Percentiles rank a stretch among this genome's conserved stretches.
Evolutionary conservation across 2,329 filamentous ascomycete species (phyloP).

Genomic region (Penicillium polonicum): DNA sequence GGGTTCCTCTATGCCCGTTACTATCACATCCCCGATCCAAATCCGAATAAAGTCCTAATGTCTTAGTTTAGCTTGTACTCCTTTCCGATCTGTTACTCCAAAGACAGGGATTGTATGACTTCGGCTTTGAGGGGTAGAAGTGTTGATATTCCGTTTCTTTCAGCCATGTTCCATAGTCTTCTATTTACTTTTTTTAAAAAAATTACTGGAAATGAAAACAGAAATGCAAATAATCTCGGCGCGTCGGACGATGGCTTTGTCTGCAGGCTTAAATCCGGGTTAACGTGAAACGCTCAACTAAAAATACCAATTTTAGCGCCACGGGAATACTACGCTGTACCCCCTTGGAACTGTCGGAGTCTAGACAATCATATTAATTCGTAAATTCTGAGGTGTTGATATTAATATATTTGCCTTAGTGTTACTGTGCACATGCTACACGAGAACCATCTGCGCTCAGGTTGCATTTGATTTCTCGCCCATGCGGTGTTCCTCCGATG

Average conservation of each 20-base stretch:
- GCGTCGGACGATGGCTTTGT: constrained; percentile 1
- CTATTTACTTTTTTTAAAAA: too few relatives aligned
- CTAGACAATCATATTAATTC: neutral
- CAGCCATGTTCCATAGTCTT: neutral
- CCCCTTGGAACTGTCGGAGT: neutral
- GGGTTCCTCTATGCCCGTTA: neutral
- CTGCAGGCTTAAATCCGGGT: neutral
- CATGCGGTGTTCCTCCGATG: neutral
- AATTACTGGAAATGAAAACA: neutral
- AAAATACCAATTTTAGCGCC: constrained; percentile 4
- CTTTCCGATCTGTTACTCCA: neutral
- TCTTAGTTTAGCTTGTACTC: neutral
- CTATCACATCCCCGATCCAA: neutral
- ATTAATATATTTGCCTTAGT: neutral
- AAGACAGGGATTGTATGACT: neutral
- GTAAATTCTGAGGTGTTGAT: neutral
- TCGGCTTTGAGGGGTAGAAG: neutral
- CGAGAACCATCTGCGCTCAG: neutral
- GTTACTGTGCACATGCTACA: neutral
- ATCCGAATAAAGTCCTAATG: neutral
- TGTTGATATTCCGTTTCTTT: neutral
- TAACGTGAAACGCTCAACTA: constrained; percentile 6
- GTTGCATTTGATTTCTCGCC: neutral
- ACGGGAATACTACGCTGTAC: neutral
- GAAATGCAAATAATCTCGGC: neutral